These are phyloP conservation scores for Albatrellus ellisii DNA, from an alignment of 768 basidiomycete genomes.

Conservation along the genomic window DNA sequence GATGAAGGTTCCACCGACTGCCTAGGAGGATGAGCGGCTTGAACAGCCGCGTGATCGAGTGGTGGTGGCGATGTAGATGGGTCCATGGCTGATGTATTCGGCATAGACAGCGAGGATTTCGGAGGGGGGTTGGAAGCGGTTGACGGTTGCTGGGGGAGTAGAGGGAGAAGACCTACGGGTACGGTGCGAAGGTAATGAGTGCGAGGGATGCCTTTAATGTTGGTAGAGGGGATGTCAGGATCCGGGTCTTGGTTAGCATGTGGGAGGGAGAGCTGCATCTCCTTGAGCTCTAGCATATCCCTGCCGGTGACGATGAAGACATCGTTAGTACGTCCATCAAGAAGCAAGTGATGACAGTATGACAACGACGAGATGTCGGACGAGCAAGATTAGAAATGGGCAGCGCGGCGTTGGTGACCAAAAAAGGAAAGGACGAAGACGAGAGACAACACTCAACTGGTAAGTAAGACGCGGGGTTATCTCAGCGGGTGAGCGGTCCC, in stretches of 20 bases:
- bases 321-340: background rate
- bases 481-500: constrained; percentile 66
- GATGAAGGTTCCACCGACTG: background rate
- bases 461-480: constrained; percentile 50
- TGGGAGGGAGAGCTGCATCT: constrained; percentile 14
- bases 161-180: constrained; percentile 13
- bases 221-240: constrained; percentile 7
- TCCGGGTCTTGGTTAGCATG: constrained; percentile 9
- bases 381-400: background rate
- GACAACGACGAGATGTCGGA: background rate
- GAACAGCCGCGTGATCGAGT: background rate
- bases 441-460: constrained; percentile 36
- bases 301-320: constrained; percentile 6
- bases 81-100: background rate
- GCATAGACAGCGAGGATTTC: background rate
- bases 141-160: constrained; percentile 1
- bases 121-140: background rate
- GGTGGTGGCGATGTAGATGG: background rate
- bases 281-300: constrained; percentile 14
- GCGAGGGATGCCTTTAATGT: constrained; percentile 4
- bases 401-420: background rate
- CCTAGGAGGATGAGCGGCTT: background rate
- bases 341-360: background rate
- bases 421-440: background rate
- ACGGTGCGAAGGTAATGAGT: constrained; percentile 9